A percentile compares a stretch with the other conserved stretches of the same genome.
Conservation (phyloP, 371 early-diverging fungal genomes). For the Mucor mucedo region DNA sequence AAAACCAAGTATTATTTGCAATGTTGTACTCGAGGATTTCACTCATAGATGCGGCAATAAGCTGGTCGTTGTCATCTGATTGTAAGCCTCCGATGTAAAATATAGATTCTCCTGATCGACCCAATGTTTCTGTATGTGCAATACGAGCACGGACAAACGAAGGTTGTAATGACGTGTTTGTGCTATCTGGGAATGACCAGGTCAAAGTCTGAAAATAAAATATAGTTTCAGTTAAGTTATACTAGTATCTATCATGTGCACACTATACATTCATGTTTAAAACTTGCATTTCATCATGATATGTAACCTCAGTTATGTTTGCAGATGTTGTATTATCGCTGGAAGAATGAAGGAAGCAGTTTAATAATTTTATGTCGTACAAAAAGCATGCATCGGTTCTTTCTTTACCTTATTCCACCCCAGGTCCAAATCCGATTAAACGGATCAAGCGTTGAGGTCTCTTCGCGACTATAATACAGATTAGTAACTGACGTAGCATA, state of each 20-base stretch:
- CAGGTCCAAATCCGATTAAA: slow-evolving; percentile 23
- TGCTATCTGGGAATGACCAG: slow-evolving; percentile 12
- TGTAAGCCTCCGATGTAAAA: slow-evolving; percentile 25
- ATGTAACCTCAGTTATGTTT: slow-evolving; percentile 10
- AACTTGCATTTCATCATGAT: slow-evolving; percentile 16
- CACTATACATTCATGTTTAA: slow-evolving; percentile 16
- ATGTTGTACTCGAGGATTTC: slow-evolving; percentile 21
- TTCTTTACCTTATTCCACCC: slow-evolving; percentile 30
- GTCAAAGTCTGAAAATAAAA: slow-evolving; percentile 5
- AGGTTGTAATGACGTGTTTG: background rate
- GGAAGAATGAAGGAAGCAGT: background rate
- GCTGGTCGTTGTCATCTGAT: background rate
- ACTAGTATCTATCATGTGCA: background rate
- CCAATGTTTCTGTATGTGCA: slow-evolving; percentile 27
- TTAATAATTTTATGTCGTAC: background rate
- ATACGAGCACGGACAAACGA: slow-evolving; percentile 6
- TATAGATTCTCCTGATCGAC: slow-evolving; percentile 16
- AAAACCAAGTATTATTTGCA: slow-evolving; percentile 12
- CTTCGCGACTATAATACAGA: slow-evolving; percentile 17
- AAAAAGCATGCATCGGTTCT: background rate
- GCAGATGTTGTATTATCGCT: slow-evolving; percentile 24
- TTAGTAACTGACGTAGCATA: slow-evolving; percentile 7
- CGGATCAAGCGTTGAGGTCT: slow-evolving; percentile 16
- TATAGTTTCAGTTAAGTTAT: background rate
- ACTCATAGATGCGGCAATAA: slow-evolving; percentile 19